Evolutionary conservation across 2,329 filamentous ascomycete species (phyloP), one percentile per base, ranked within the genome.

Genomic region (Aspergillus candidus): DNA sequence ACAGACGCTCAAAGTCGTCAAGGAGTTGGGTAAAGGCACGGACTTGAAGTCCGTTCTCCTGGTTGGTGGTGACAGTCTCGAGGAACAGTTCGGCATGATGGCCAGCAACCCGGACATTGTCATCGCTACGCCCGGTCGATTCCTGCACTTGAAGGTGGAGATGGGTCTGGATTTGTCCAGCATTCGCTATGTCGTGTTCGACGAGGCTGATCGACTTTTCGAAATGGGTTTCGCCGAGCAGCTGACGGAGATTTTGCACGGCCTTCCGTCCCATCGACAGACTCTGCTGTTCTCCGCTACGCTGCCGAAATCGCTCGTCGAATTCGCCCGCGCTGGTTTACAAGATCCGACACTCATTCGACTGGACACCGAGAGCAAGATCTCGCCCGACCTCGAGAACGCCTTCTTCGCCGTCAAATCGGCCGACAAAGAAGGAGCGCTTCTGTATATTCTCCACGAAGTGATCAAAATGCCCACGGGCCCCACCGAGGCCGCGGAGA

Each of bases 191-290:
- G 88, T 95, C 17, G 93, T 98, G 7, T 98, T 98, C 52, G 93
- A 98, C 63, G 93, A 98, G 67, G 93, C 93, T 1, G 93, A 98
- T 74, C 80, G 93, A 42, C 74, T 98, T 14, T 98, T 98, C 67
- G 93, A 98, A 63, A 96, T 98, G 91, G 94, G 93, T 56, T 98
- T 98, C 63, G 89, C 90, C 4, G 83, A 87, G 3, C 93, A 98
- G 61, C 73, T 98, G 55, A 85, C 86, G 1, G 93, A 98, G 63
- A 97, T 97, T 73, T 72, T 98, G 40, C 83, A 95, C 60, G 86
- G 89, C 0, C 72, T 98, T 12, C 93, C 94, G 1, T 73, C 80
- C 0, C 86, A 83, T 17, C 79, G 94, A 46, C 93, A 98, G 63
- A 98, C 90, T 3, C 72, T 97, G 6, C 75, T 98, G 2, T 98